A percentile compares a stretch with the other conserved stretches of the same genome.
These are phyloP conservation scores for Melanogaster broomeanus DNA, from an alignment of 768 basidiomycete genomes.

Conservation along the genomic window DNA sequence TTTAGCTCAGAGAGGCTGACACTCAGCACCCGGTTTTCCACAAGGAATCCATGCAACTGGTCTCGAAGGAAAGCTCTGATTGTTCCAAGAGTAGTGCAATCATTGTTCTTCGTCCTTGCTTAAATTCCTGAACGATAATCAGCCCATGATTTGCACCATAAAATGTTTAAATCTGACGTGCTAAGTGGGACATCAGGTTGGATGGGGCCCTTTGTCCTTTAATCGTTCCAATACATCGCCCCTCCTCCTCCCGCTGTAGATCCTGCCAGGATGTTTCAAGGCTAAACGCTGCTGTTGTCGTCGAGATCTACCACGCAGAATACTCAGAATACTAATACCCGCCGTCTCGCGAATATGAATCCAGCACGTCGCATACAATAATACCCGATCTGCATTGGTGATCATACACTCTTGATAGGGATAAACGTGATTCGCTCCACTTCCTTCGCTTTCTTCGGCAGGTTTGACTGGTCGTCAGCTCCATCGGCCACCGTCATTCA, in stretches of 20 bases:
- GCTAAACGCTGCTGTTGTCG: not conserved
- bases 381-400: too few species aligned
- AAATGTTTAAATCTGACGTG: not conserved
- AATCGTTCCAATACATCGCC: not conserved
- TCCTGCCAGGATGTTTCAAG: constrained; percentile 13
- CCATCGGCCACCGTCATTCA: not conserved
- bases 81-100: not conserved
- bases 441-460: not conserved
- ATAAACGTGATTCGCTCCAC: too few species aligned
- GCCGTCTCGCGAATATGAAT: constrained; percentile 13
- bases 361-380: too few species aligned
- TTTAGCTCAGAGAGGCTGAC: constrained; percentile 6
- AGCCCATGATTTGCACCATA: too few species aligned
- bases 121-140: not conserved
- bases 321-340: constrained; percentile 8
- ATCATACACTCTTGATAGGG: too few species aligned
- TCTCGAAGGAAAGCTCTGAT: constrained; percentile 9
- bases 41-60: not conserved
- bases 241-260: not conserved
- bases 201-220: not conserved
- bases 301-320: not conserved
- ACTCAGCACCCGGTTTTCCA: constrained; percentile 5
- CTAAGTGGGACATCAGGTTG: not conserved
- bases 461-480: not conserved
- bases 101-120: not conserved